These are phyloP conservation scores for Haplosporangium gracile DNA, from an alignment of 192 early-diverging fungal species.

Conservation along the genomic window DNA sequence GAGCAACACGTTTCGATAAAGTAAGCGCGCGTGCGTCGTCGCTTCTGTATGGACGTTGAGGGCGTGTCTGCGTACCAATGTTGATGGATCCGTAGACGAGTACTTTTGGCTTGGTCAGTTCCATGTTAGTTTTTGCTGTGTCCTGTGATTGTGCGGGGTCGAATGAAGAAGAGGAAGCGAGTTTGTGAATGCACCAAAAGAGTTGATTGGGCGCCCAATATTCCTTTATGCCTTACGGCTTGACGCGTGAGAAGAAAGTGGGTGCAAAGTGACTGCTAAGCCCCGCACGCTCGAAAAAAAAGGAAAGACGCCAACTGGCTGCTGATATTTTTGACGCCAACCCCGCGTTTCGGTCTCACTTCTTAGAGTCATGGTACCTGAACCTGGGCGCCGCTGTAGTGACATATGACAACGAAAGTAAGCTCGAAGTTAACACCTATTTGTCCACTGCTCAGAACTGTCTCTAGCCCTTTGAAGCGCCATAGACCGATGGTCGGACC, in stretches of 20 bases:
- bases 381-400: no score
- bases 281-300: background rate
- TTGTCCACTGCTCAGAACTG: no score
- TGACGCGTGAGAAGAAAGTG: background rate
- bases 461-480: no score
- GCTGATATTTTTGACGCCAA: background rate
- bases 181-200: background rate
- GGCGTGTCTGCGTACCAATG: conserved; percentile 53
- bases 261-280: background rate
- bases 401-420: no score
- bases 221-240: background rate
- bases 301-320: background rate
- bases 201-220: background rate
- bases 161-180: background rate
- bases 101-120: conserved; percentile 51
- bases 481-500: no score
- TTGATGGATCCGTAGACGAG: conserved; percentile 84
- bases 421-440: no score
- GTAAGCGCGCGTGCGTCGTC: no score
- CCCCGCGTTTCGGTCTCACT: no score
- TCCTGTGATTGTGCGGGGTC: background rate
- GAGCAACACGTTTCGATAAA: no score
- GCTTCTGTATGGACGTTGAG: no score
- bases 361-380: no score
- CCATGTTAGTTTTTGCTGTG: background rate